phyloP scores from a whole-genome alignment of 768 basidiomycete species.

The Mycena chlorophos region DNA sequence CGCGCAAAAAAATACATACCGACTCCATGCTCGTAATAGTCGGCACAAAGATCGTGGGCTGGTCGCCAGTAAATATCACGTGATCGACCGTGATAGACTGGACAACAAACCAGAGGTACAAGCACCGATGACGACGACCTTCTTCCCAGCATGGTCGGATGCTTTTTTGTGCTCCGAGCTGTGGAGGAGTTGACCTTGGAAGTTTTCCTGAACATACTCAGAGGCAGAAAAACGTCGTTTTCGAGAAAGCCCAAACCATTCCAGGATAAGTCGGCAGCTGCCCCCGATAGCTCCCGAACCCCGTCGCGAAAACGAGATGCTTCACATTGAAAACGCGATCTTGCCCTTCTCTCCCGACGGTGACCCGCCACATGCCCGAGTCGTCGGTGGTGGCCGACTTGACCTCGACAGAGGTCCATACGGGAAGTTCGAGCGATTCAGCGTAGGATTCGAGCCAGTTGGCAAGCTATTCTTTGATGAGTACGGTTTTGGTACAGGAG shows the following conservation, averaged over 20 bases:
- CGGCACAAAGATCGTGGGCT: slow-evolving; percentile 49
- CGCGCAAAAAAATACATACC: slow-evolving; percentile 22
- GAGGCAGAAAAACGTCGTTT: background rate
- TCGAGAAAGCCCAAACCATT: slow-evolving; percentile 32
- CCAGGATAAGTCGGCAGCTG: slow-evolving; percentile 48
- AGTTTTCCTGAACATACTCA: slow-evolving; percentile 42
- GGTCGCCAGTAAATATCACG: background rate
- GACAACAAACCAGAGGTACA: slow-evolving; percentile 44
- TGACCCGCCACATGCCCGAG: slow-evolving; percentile 45
- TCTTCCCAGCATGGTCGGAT: slow-evolving; percentile 62
- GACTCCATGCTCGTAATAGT: slow-evolving; percentile 46
- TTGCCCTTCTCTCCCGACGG: slow-evolving; percentile 34
- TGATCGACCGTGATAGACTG: background rate
- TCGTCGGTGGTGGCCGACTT: slow-evolving; percentile 27
- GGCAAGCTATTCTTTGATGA: slow-evolving; percentile 43
- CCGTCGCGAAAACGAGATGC: slow-evolving; percentile 54
- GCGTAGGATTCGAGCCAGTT: slow-evolving; percentile 71
- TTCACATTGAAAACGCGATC: slow-evolving; percentile 44
- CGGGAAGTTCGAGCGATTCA: slow-evolving; percentile 57
- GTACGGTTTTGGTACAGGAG: slow-evolving; percentile 17
- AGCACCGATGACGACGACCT: slow-evolving; percentile 67
- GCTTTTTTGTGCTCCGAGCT: slow-evolving; percentile 58
- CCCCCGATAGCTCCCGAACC: slow-evolving; percentile 49
- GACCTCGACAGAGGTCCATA: slow-evolving; percentile 57
- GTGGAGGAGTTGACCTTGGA: slow-evolving; percentile 64